These are phyloP conservation scores for Nitzschia putrida DNA, from an alignment of 108 stramenopile species.

Conservation along the genomic window DNA sequence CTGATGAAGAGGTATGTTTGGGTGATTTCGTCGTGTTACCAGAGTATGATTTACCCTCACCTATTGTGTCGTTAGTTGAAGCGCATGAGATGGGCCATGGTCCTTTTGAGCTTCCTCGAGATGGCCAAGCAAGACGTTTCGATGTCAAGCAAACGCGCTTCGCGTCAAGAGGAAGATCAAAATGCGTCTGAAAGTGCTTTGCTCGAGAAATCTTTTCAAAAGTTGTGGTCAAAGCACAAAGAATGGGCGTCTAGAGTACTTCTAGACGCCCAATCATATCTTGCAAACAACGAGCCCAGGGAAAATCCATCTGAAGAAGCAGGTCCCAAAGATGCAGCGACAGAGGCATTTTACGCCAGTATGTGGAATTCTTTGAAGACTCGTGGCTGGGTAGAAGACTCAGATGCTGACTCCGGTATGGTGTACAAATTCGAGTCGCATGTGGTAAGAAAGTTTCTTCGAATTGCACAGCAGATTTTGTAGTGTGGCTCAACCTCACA, in stretches of 20 bases:
- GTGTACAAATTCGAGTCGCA: conserved; percentile 32
- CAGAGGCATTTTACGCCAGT: conserved; percentile 36
- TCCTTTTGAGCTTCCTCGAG: conserved; percentile 60
- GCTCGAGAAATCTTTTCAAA: conserved; percentile 23
- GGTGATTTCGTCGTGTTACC: background rate
- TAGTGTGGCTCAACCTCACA: background rate
- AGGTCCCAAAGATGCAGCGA: too few relatives aligned
- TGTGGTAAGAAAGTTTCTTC: conserved; percentile 13
- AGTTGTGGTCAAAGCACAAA: conserved; percentile 28
- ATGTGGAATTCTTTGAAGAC: conserved; percentile 70
- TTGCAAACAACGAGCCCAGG: conserved; percentile 36
- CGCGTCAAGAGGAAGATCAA: conserved; percentile 41
- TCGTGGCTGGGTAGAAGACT: conserved; percentile 68
- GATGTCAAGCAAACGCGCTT: conserved; percentile 36
- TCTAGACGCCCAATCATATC: conserved; percentile 52
- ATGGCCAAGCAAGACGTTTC: conserved; percentile 55
- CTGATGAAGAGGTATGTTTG: conserved; percentile 21
- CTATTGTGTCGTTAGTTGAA: conserved; percentile 38
- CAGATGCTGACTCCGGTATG: conserved; percentile 33
- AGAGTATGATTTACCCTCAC: background rate
- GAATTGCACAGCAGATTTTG: too few relatives aligned
- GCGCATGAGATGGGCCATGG: conserved; percentile 76
- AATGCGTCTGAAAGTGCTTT: conserved; percentile 14
- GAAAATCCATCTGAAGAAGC: conserved; percentile 8
- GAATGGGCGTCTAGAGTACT: conserved; percentile 51